A percentile compares a stretch with the other conserved stretches of the same genome.
Conservation (phyloP, 306 rosid species). For the Boehmeria nivea region DNA sequence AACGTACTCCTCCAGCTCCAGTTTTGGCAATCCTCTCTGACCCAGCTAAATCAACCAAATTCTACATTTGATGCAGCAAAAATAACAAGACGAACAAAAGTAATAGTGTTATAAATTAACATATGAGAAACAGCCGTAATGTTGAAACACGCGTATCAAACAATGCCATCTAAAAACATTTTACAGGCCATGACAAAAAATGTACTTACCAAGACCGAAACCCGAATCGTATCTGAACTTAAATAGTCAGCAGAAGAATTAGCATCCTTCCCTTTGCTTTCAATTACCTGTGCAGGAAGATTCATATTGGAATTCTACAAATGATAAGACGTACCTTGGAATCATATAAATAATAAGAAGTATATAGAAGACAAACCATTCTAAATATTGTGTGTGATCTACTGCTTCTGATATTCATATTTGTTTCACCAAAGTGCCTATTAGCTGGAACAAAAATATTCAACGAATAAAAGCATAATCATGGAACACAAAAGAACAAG, state of each 20-base stretch:
- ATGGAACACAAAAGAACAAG: constrained; percentile 2
- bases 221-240: constrained; percentile 66
- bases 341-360: no score
- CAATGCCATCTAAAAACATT: neutral
- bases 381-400: constrained; percentile 96
- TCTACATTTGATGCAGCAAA: constrained; percentile 30
- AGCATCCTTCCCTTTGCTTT: constrained; percentile 78
- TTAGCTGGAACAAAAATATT: constrained; percentile 46
- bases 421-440: constrained; percentile 95
- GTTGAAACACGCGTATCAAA: no score
- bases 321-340: neutral
- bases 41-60: constrained; percentile 93
- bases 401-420: constrained; percentile 91
- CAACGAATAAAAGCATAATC: constrained; percentile 11
- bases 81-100: neutral
- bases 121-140: neutral
- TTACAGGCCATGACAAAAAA: constrained; percentile 2
- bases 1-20: constrained; percentile 90
- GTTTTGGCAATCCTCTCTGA: constrained; percentile 97
- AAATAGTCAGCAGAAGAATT: constrained; percentile 34
- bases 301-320: neutral
- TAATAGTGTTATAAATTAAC: neutral
- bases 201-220: constrained; percentile 84
- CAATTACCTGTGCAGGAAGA: constrained; percentile 60
- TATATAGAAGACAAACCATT: constrained; percentile 51